Evolutionary conservation across 192 early-diverging fungal genomes (phyloP), one percentile per base, ranked within the genome.

Genomic region (Phlyctochytrium planicorne): DNA sequence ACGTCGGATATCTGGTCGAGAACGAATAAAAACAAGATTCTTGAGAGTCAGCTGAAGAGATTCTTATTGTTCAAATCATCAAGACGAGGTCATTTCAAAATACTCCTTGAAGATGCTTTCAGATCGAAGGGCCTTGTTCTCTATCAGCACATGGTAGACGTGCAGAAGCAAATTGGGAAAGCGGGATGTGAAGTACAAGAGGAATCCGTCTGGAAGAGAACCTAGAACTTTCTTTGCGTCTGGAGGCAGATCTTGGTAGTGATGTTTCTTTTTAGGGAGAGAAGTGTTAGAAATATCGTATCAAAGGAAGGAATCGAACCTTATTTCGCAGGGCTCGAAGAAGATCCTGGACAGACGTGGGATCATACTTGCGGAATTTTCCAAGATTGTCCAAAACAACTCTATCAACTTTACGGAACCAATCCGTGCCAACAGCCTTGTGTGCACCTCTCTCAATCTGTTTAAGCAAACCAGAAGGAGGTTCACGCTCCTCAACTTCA

Each of bases 361-460:
- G 91, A 70, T 95, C 93, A 75, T 98, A 98, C 79, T 92, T 95
- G 67, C 96, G 82, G 78, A 90, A 94, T 75, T 95, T 96, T 53
- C 91, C 88, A 73, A 98, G 76, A 69, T 94, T 90, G 66, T 89
- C 90, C 33, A 85, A 82, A 40, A 92, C 72, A 23, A 80, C 82
- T 64, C 76, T 78, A 62, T 96, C 91, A 55, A 94, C 81, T 10
- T 83, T 79, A 29, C 84, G 77, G 53, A 85, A 82, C 94, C 94
- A 96, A 70, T 94, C 91, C 14, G 70, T 57, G 0, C 87, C 91
- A 71, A 93, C 68, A 2, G 91, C 82, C 68, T 82, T 80, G 2
- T 59, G 62, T 0, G 84, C 84, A 34, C 81, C 78, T 4, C 75
- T 59, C 69, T 96, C 94, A 55, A 96, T 68, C 12, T 74, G 69